Evolutionary conservation across 768 basidiomycete genomes (phyloP), one percentile per base, ranked within the genome.

Genomic region (Hypsizygus marmoreus): DNA sequence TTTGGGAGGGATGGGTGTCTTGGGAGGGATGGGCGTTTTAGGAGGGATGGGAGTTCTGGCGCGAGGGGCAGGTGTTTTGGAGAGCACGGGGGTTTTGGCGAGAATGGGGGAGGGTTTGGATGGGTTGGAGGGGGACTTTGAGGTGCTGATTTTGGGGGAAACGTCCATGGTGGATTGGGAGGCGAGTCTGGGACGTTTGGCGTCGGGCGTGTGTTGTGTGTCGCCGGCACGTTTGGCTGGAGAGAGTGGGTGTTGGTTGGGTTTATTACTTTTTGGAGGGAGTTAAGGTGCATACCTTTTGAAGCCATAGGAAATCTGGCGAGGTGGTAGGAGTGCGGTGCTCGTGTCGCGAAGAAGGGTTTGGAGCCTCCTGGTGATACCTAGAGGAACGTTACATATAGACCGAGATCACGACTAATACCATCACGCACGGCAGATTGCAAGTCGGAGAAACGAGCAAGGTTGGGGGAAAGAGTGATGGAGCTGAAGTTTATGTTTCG

Each of bases 311-410:
- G 81, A 45, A 79, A 77, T 5, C 81, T 76, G 26, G 74, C 65
- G 0, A 86, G 63, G 4, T 73, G 64, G 10, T 86, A 49, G 4
- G 59, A 51, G 57, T 84, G 78, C 0, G 68, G 63, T 1, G 74
- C 42, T 9, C 70, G 71, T 8, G 81, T 73, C 14, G 65, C 49
- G 58, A 86, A 88, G 81, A 83, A 88, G 3, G 81, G 78, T 78
- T 73, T 5, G 57, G 49, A 8, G 59, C 45, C n/a, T 3, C 67
- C 55, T 25, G 66, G 56, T 9, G 72, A 64, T 29, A 67, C 58
- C 75, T 77, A 26, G 45, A 23, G 26, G n/a, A 26, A 31, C 43
- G n/a, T 38, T 33, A 41, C 23, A 26, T 25, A 17, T 16, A 24
- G 20, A 16, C 5, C 13, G 1, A 34, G n/a, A 4, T 4, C 17